Evolutionary conservation across 2,329 filamentous ascomycete genomes (phyloP).

Genomic region (Sporothrix pseudoabietina): DNA sequence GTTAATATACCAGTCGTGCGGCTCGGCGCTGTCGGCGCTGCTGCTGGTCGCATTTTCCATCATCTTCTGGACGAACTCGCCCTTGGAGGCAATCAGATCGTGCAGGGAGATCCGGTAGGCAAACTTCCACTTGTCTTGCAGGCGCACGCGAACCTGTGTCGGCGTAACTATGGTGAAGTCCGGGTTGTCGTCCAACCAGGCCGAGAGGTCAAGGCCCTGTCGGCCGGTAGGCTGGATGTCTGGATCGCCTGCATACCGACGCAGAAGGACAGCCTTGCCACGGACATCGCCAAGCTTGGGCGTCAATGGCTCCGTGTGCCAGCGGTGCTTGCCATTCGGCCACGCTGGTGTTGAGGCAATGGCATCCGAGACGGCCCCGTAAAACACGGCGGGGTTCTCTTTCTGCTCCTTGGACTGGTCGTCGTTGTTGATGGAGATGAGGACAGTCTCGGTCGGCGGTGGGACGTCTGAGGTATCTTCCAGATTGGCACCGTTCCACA

Average conservation of each 20-base stretch:
- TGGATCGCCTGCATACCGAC: constrained; percentile 57
- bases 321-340: constrained; percentile 46
- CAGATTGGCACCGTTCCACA: constrained; percentile 48
- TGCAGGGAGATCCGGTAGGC: constrained; percentile 44
- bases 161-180: constrained; percentile 54
- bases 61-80: constrained; percentile 44
- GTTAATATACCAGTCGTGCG: constrained; percentile 39
- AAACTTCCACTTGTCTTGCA: constrained; percentile 54
- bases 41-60: constrained; percentile 41
- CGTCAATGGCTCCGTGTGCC: constrained; percentile 63
- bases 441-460: constrained; percentile 65
- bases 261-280: constrained; percentile 67
- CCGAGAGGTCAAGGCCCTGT: constrained; percentile 45
- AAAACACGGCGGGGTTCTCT: constrained; percentile 44
- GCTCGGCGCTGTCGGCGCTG: constrained; percentile 35
- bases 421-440: constrained; percentile 71
- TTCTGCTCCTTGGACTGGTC: constrained; percentile 63
- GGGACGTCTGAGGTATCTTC: neutral
- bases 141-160: constrained; percentile 43
- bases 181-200: constrained; percentile 67
- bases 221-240: constrained; percentile 39
- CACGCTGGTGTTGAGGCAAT: constrained; percentile 46
- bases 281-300: constrained; percentile 64
- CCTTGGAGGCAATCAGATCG: constrained; percentile 46
- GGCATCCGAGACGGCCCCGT: constrained; percentile 57